Percentiles rank a stretch among this genome's conserved stretches.
Conservation (phyloP, 805 yeast genomes). For the Yarrowia divulgata region DNA sequence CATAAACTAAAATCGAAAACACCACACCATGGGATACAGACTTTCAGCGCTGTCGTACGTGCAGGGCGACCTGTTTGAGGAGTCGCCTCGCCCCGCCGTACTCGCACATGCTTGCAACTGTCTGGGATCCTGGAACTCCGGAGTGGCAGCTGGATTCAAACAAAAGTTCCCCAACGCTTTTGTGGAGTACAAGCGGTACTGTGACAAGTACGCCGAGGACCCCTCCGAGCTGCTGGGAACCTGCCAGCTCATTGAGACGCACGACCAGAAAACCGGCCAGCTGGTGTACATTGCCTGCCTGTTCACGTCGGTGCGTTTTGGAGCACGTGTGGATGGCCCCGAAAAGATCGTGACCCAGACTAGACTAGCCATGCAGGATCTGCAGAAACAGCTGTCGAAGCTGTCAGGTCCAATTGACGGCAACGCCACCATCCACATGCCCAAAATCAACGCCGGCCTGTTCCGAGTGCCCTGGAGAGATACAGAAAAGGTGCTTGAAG, state of each 20-base stretch:
- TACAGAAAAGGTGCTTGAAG: constrained; percentile 61
- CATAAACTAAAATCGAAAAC: no score
- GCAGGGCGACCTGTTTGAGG: constrained; percentile 63
- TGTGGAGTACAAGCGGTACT: constrained; percentile 55
- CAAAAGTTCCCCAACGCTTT: constrained; percentile 65
- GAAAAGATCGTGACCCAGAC: constrained; percentile 61
- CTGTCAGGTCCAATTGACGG: constrained; percentile 38
- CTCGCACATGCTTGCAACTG: constrained; percentile 83
- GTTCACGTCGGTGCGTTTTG: constrained; percentile 70
- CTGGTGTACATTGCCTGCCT: constrained; percentile 62
- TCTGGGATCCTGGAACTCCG: constrained; percentile 82
- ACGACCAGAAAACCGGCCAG: constrained; percentile 46
- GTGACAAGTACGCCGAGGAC: constrained; percentile 47
- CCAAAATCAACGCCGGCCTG: constrained; percentile 79
- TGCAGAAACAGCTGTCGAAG: constrained; percentile 52
- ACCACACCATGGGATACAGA: constrained; percentile 23
- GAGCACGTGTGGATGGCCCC: constrained; percentile 51
- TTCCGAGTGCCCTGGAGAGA: constrained; percentile 81
- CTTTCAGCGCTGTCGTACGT: constrained; percentile 50
- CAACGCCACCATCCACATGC: constrained; percentile 61
- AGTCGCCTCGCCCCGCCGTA: constrained; percentile 52
- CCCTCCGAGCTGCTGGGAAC: constrained; percentile 60
- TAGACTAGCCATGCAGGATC: constrained; percentile 56
- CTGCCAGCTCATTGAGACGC: constrained; percentile 55
- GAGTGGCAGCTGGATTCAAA: constrained; percentile 69